Evolutionary conservation across 192 early-diverging fungal genomes (phyloP).

Genomic region (Geranomyces variabilis): DNA sequence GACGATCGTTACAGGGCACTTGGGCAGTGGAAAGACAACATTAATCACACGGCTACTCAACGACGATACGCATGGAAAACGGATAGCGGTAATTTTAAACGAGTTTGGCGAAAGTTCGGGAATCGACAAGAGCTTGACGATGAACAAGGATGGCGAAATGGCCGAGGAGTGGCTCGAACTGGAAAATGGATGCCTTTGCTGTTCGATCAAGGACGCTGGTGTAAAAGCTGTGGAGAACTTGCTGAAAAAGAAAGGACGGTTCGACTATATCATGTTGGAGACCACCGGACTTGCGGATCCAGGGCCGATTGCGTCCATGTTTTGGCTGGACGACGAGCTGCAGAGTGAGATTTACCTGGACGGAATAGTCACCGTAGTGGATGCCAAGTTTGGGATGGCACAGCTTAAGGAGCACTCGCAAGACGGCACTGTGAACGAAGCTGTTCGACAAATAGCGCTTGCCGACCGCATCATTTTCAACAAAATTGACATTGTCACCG

Average conservation of each 20-base stretch:
- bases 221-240: slow-evolving; percentile 92
- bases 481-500: slow-evolving; percentile 76
- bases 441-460: slow-evolving; percentile 78
- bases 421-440: slow-evolving; percentile 74
- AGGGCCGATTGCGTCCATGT: slow-evolving; percentile 90
- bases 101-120: slow-evolving; percentile 97
- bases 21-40: slow-evolving; percentile 88
- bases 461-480: slow-evolving; percentile 88
- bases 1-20: slow-evolving; percentile 67
- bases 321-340: slow-evolving; percentile 96
- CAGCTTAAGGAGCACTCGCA: slow-evolving; percentile 53
- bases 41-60: slow-evolving; percentile 69
- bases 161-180: slow-evolving; percentile 98
- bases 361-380: slow-evolving; percentile 87
- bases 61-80: slow-evolving; percentile 76
- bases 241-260: slow-evolving; percentile 88
- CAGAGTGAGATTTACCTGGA: slow-evolving; percentile 88
- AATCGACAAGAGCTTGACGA: slow-evolving; percentile 89
- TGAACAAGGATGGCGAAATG: slow-evolving; percentile 77
- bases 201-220: slow-evolving; percentile 96
- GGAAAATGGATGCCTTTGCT: slow-evolving; percentile 95
- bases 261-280: slow-evolving; percentile 96
- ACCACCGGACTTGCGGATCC: slow-evolving; percentile 85
- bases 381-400: slow-evolving; percentile 59
- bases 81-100: slow-evolving; percentile 97